phyloP scores from a whole-genome alignment of 1,284 basidiomycete genomes.

The Tausonia pullulans region DNA sequence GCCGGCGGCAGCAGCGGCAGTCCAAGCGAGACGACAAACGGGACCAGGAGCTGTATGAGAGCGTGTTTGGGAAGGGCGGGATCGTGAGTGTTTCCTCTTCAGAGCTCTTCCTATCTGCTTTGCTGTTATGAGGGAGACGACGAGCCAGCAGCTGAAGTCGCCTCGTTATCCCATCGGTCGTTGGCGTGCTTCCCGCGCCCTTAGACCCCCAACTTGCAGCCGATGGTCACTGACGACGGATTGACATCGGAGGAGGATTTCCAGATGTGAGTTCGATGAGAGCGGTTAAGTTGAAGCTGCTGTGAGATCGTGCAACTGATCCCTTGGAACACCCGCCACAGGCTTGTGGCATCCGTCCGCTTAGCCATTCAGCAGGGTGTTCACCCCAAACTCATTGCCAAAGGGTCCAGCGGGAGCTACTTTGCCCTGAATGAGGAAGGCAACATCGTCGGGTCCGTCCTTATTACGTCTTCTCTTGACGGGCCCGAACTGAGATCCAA shows the following conservation, averaged over 20 bases:
- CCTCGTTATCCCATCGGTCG: conserved; percentile 26
- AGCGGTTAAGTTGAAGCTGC: background rate
- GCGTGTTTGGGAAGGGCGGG: conserved; percentile 58
- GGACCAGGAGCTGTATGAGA: conserved; percentile 59
- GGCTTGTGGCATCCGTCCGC: conserved; percentile 50
- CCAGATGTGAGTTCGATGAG: conserved; percentile 43
- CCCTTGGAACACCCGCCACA: conserved; percentile 4
- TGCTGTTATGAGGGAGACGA: background rate
- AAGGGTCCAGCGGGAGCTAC: conserved; percentile 76
- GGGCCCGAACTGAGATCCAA: background rate
- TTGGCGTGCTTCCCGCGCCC: background rate
- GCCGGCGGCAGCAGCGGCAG: background rate
- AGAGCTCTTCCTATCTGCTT: conserved; percentile 28
- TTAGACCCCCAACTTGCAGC: conserved; percentile 34
- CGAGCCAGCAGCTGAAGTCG: conserved; percentile 48
- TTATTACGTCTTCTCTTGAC: background rate
- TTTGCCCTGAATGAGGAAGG: conserved; percentile 62
- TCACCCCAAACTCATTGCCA: conserved; percentile 77
- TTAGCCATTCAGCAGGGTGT: conserved; percentile 59
- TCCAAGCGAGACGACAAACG: conserved; percentile 37
- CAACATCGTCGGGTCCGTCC: conserved; percentile 62
- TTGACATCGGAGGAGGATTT: conserved; percentile 46
- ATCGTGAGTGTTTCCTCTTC: conserved; percentile 32
- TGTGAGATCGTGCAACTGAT: background rate
- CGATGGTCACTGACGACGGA: conserved; percentile 55